A percentile compares a stretch with the other conserved stretches of the same genome.
These are phyloP conservation scores for Yarrowia keelungensis DNA, from an alignment of 805 yeast genomes.

Conservation along the genomic window DNA sequence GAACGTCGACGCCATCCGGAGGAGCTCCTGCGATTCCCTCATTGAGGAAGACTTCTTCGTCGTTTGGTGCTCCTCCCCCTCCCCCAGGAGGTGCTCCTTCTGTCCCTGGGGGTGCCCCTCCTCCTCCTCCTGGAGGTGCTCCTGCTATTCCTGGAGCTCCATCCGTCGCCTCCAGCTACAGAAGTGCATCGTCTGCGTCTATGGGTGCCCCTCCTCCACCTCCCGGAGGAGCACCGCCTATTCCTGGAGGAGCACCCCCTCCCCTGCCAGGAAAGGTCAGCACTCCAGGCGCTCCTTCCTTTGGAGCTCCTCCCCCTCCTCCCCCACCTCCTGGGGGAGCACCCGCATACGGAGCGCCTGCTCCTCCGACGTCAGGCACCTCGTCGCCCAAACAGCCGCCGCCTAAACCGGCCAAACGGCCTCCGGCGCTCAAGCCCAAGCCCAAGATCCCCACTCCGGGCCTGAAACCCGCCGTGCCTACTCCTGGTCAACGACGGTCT, in stretches of 20 bases:
- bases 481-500: constrained; percentile 27
- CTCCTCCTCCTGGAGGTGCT: constrained; percentile 40
- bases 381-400: constrained; percentile 25
- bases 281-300: constrained; percentile 41
- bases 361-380: constrained; percentile 5
- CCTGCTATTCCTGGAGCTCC: constrained; percentile 49
- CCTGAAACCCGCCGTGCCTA: constrained; percentile 22
- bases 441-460: constrained; percentile 38
- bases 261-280: constrained; percentile 23
- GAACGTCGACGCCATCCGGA: constrained; percentile 46
- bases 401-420: constrained; percentile 36
- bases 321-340: constrained; percentile 13
- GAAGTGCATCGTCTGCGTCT: constrained; percentile 8
- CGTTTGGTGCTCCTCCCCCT: too few relatives aligned
- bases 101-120: constrained; percentile 44
- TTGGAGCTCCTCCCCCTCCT: constrained; percentile 41
- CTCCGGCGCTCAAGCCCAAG: constrained; percentile 36
- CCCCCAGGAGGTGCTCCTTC: constrained; percentile 41
- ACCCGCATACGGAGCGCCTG: constrained; percentile 19
- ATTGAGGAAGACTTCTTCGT: constrained; percentile 35
- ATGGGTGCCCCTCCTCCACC: constrained; percentile 40
- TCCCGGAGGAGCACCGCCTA: constrained; percentile 42
- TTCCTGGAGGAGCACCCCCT: constrained; percentile 38
- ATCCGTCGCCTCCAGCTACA: constrained; percentile 6
- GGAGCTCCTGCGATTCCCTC: constrained; percentile 43